Evolutionary conservation across 129 eudicot genomes (phyloP).

Genomic region (Pittosporum tobira): DNA sequence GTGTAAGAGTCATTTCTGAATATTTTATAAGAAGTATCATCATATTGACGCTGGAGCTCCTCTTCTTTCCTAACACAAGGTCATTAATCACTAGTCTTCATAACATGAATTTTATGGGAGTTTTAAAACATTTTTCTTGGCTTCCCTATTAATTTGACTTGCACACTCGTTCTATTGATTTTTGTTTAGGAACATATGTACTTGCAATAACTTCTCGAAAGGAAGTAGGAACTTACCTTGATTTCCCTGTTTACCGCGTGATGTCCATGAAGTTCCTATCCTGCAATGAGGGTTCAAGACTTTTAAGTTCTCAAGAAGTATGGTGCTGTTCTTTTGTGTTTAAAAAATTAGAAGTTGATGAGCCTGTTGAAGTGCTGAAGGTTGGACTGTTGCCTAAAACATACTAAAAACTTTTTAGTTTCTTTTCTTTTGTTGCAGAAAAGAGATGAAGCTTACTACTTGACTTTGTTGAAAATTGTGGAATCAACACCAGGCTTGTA

Average conservation of each 20-base stretch:
- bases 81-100: not conserved
- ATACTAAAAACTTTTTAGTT: not conserved
- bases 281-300: conserved; percentile 54
- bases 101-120: not conserved
- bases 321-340: conserved; percentile 11
- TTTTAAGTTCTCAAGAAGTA: conserved; percentile 63
- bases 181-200: conserved; percentile 53
- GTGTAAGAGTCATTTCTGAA: not conserved
- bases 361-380: conserved; percentile 12
- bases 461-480: conserved; percentile 68
- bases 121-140: not conserved
- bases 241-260: conserved; percentile 76
- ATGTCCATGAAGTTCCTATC: conserved; percentile 86
- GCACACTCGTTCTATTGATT: conserved; percentile 6
- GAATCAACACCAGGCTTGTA: conserved; percentile 97
- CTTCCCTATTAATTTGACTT: conserved; percentile 1
- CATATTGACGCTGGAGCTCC: not conserved
- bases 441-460: conserved; percentile 84
- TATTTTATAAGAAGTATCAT: not conserved
- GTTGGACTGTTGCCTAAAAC: conserved; percentile 12
- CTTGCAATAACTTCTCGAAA: conserved; percentile 79
- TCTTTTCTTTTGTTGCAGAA: conserved; percentile 60
- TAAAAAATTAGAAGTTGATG: conserved; percentile 8
- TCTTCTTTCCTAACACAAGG: not conserved
- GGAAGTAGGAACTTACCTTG: conserved; percentile 83